Evolutionary conservation across 2,329 filamentous ascomycete genomes (phyloP), one percentile per base, ranked within the genome.

Genomic region (Fonsecaea monophora): DNA sequence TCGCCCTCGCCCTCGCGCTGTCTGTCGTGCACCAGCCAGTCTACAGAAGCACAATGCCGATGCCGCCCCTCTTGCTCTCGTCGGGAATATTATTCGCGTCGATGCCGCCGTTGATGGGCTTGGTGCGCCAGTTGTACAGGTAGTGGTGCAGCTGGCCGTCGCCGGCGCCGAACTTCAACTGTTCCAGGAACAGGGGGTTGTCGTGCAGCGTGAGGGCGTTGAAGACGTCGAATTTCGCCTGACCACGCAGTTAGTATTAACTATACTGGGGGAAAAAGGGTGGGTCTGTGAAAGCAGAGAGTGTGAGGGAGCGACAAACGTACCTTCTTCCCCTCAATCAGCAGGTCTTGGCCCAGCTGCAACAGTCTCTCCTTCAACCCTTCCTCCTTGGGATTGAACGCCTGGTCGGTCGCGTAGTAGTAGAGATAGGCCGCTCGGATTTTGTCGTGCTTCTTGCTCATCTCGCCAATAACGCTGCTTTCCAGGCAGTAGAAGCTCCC

Each of bases 111-210:
- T 87, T 82, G 74, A 99, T 90, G n/a, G 89, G 88, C 67, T 91
- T 89, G 12, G 92, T 92, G 65, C 92, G 89, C 83, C 97, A 99
- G 81, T 99, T 99, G 85, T 96, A 99, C 37, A 99, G 84, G 79
- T 99, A 99, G 81, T 94, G 99, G 79, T 99, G 93, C 73, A 99
- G 84, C 78, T 95, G 92, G 55, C 95, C 95, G 77, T 99, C 95
- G 37, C 95, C 95, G 4, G 91, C 89, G 53, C 94, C 95, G 75
- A 97, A 99, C 79, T 96, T 96, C 76, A 97, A 92, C 72, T 97
- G 86, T 76, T 94, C 90, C 5, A 99, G 84, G 86, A 99, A 98
- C 21, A 98, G 85, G 0, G 89, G 90, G 78, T 99, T 99, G 79
- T 99, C 94, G 80, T 97, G 90, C 45, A 97, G 85, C 0, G 94